phyloP scores from a whole-genome alignment of 371 early-diverging fungal genomes.

The Polyrhizophydium stewartii region DNA sequence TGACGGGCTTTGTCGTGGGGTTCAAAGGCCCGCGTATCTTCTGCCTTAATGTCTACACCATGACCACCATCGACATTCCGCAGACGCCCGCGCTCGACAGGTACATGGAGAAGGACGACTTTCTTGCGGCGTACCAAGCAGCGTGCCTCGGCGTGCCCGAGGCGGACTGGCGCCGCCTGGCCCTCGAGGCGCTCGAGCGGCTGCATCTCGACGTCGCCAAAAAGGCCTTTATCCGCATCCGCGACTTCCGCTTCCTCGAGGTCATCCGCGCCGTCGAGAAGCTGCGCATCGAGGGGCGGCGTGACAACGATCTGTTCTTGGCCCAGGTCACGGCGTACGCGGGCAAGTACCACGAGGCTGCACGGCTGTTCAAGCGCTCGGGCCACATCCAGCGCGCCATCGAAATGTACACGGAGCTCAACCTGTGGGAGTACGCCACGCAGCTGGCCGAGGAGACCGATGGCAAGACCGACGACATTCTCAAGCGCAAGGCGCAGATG shows the following conservation, averaged over 20 bases:
- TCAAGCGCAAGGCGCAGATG: constrained; percentile 44
- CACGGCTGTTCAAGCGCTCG: constrained; percentile 32
- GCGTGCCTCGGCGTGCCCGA: constrained; percentile 49
- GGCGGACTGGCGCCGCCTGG: constrained; percentile 44
- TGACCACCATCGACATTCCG: constrained; percentile 46
- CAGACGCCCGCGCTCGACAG: constrained; percentile 41
- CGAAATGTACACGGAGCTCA: constrained; percentile 51
- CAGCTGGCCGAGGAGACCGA: constrained; percentile 41
- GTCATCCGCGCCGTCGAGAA: constrained; percentile 26
- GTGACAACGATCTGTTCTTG: constrained; percentile 26
- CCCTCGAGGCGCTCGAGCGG: constrained; percentile 36
- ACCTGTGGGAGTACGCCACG: constrained; percentile 52
- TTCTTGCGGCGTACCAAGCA: constrained; percentile 31
- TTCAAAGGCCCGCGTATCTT: constrained; percentile 49
- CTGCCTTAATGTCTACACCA: constrained; percentile 39
- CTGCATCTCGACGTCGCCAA: constrained; percentile 37
- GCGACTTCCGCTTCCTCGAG: constrained; percentile 36
- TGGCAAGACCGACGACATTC: constrained; percentile 26
- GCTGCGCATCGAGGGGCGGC: constrained; percentile 25
- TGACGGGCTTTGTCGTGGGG: constrained; percentile 53
- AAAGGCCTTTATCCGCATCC: constrained; percentile 35
- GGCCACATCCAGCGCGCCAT: constrained; percentile 41
- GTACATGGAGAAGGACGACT: constrained; percentile 42
- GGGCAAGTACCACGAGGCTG: constrained; percentile 46
- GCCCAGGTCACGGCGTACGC: constrained; percentile 38